These are phyloP conservation scores for Rhodamnia argentea DNA, from an alignment of 345 rosid species.

Conservation along the genomic window DNA sequence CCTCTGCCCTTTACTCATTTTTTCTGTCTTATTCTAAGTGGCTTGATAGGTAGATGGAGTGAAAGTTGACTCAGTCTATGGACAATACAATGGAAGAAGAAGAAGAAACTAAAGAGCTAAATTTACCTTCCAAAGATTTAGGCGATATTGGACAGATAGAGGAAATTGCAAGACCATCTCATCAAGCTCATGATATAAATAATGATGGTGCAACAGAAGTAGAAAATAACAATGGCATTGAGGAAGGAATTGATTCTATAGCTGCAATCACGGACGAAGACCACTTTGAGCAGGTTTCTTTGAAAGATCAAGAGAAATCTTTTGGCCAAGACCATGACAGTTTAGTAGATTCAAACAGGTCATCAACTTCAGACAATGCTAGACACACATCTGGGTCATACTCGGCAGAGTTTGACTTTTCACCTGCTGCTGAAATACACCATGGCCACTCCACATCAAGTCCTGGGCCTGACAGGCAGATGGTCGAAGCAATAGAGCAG, in stretches of 20 bases:
- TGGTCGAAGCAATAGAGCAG: slow-evolving; percentile 25
- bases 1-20: neutral
- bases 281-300: slow-evolving; percentile 78
- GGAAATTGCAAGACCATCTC: slow-evolving; percentile 28
- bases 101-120: slow-evolving; percentile 44
- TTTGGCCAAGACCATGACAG: slow-evolving; percentile 17
- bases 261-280: slow-evolving; percentile 38
- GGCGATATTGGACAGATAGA: slow-evolving; percentile 12
- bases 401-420: slow-evolving; percentile 31
- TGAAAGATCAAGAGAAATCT: slow-evolving; percentile 52
- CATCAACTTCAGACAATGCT: slow-evolving; percentile 33
- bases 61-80: slow-evolving; percentile 9
- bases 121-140: slow-evolving; percentile 10
- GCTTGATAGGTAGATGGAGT: slow-evolving; percentile 7
- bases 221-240: neutral
- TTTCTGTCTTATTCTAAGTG: slow-evolving; percentile 13
- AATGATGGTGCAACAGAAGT: neutral
- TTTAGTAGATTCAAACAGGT: slow-evolving; percentile 17
- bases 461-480: slow-evolving; percentile 44
- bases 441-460: slow-evolving; percentile 38
- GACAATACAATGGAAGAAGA: slow-evolving; percentile 58
- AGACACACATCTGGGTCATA: slow-evolving; percentile 20
- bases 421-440: slow-evolving; percentile 22
- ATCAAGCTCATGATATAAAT: slow-evolving; percentile 8
- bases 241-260: slow-evolving; percentile 19